phyloP scores from a whole-genome alignment of 129 eudicot genomes.

The Lactuca saligna region DNA sequence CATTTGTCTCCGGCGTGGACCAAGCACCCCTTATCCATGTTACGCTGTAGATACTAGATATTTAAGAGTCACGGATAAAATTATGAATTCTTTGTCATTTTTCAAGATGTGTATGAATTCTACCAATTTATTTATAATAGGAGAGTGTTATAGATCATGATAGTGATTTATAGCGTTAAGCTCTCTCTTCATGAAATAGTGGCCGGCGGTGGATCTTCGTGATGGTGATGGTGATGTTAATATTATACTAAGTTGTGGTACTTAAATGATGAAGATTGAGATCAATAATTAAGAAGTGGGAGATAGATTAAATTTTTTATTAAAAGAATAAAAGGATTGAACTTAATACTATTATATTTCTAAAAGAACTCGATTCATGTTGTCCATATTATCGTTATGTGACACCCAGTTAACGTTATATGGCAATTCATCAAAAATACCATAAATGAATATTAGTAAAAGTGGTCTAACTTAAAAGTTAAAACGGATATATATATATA shows the following conservation, averaged over 20 bases:
- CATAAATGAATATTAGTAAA: too few species aligned
- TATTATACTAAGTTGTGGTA: background rate
- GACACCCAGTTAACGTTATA: background rate
- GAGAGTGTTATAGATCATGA: background rate
- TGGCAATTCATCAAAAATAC: too few species aligned
- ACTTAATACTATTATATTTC: background rate
- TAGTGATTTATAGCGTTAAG: background rate
- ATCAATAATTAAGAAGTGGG: background rate
- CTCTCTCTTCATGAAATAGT: background rate
- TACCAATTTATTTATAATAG: background rate
- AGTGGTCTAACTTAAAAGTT: too few species aligned
- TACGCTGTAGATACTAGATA: background rate
- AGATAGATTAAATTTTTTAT: background rate
- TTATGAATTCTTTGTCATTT: background rate
- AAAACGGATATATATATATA: too few species aligned
- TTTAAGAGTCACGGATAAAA: background rate
- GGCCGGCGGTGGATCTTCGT: background rate
- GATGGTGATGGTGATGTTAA: background rate
- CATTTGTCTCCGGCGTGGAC: slow-evolving; percentile 6
- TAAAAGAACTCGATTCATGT: background rate
- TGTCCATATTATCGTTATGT: background rate
- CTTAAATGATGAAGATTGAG: background rate
- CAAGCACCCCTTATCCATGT: slow-evolving; percentile 10
- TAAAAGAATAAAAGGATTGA: background rate
- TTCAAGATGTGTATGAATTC: background rate